These are phyloP conservation scores for Halenospora varia DNA, from an alignment of 495 filamentous ascomycete species.

Conservation along the genomic window DNA sequence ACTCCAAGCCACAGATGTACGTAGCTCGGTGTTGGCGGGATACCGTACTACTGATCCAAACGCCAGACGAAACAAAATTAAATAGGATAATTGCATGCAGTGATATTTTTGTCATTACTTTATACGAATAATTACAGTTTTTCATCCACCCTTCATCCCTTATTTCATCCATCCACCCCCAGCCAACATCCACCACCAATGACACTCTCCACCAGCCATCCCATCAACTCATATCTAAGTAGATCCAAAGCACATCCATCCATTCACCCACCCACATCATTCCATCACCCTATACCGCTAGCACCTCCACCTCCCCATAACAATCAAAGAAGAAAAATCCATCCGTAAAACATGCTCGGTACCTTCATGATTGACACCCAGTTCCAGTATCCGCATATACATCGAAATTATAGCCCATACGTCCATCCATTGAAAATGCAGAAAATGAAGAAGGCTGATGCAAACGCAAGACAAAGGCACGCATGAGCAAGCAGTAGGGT, in stretches of 20 bases:
- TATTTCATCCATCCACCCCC: too few relatives aligned
- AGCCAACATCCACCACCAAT: background rate
- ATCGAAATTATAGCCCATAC: background rate
- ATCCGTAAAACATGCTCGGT: background rate
- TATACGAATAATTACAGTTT: background rate
- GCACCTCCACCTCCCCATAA: too few relatives aligned
- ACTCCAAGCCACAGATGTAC: too few relatives aligned
- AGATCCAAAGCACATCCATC: background rate
- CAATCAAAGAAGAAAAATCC: too few relatives aligned
- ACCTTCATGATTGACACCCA: background rate
- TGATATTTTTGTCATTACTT: background rate
- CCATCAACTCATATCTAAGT: background rate
- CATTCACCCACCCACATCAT: background rate
- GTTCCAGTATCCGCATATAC: background rate
- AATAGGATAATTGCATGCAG: background rate
- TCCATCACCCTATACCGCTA: background rate
- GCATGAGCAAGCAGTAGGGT: background rate
- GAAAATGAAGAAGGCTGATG: background rate
- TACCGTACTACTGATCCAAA: too few relatives aligned
- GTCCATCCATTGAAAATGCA: background rate
- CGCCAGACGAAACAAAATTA: too few relatives aligned
- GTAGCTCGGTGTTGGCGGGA: too few relatives aligned
- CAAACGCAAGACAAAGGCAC: background rate
- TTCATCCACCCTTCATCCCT: background rate
- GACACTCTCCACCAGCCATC: background rate